These are phyloP conservation scores for Emergomyces africanus DNA, from an alignment of 2,329 filamentous ascomycete genomes.

Conservation along the genomic window DNA sequence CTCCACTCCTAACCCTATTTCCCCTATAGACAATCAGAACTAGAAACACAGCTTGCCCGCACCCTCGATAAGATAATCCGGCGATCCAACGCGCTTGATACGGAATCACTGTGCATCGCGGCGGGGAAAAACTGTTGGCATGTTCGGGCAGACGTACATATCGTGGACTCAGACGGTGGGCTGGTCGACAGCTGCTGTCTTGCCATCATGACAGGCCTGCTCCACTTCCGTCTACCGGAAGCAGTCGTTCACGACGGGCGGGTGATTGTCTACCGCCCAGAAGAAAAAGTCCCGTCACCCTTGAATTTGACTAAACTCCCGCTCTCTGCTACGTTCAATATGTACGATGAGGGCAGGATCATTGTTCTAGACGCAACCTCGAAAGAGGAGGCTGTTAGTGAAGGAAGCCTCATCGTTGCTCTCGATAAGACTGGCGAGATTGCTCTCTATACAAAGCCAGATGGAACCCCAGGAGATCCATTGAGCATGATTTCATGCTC, in stretches of 20 bases:
- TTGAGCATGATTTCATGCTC: slow-evolving; percentile 64
- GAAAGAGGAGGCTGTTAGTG: slow-evolving; percentile 41
- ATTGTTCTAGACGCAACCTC: slow-evolving; percentile 35
- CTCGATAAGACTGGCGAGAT: slow-evolving; percentile 84
- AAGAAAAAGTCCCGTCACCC: slow-evolving; percentile 80
- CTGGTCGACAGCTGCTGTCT: slow-evolving; percentile 77
- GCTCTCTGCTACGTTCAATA: slow-evolving; percentile 80
- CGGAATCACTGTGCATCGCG: slow-evolving; percentile 87
- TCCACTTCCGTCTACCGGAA: slow-evolving; percentile 85
- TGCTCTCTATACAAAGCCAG: slow-evolving; percentile 82
- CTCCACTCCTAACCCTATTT: background rate
- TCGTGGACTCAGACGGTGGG: slow-evolving; percentile 82
- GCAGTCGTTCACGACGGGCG: slow-evolving; percentile 73
- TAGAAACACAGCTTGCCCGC: slow-evolving; percentile 74
- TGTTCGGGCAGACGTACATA: slow-evolving; percentile 80
- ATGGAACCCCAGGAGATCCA: slow-evolving; percentile 71
- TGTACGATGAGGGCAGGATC: slow-evolving; percentile 45
- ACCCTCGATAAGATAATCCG: slow-evolving; percentile 90
- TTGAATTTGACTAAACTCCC: slow-evolving; percentile 87
- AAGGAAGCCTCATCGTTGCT: slow-evolving; percentile 62
- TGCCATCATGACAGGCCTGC: slow-evolving; percentile 73
- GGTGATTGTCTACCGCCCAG: slow-evolving; percentile 69
- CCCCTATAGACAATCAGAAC: slow-evolving; percentile 53
- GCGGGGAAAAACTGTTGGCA: slow-evolving; percentile 87
- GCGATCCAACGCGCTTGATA: slow-evolving; percentile 82